These are phyloP conservation scores for Cyamopsis tetragonoloba DNA, from an alignment of 306 rosid species.

Conservation along the genomic window DNA sequence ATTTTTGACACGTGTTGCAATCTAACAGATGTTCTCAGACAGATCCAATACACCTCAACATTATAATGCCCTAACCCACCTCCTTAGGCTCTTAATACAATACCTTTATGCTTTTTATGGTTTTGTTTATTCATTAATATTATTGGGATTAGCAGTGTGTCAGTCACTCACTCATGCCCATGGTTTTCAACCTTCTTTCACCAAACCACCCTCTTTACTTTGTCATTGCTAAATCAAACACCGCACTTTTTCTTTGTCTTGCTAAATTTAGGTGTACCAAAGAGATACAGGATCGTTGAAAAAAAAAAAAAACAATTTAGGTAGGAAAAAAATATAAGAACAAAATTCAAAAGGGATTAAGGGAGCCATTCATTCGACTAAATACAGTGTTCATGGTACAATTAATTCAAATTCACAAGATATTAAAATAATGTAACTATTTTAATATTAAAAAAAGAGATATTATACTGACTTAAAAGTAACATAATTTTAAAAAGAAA, in stretches of 20 bases:
- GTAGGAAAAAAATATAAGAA: no score
- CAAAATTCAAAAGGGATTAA: no score
- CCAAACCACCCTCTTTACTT: conserved; percentile 39
- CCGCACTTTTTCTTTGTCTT: neutral
- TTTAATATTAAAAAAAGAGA: no score
- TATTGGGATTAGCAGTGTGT: neutral
- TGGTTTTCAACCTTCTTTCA: conserved; percentile 41
- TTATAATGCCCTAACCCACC: neutral
- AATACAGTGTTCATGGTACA: no score
- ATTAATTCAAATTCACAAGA: no score
- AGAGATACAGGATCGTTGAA: neutral
- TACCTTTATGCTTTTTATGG: neutral
- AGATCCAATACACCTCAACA: conserved; percentile 1
- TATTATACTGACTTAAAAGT: no score
- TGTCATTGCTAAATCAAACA: neutral
- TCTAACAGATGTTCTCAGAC: neutral
- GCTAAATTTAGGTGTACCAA: neutral
- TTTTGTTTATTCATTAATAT: neutral
- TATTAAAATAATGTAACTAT: no score
- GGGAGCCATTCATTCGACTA: no score
- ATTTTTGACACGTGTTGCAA: conserved; percentile 1
- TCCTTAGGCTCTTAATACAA: no score
- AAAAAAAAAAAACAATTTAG: no score
- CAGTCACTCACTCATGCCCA: conserved; percentile 37
- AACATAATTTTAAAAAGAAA: no score